Evolutionary conservation across 2,329 filamentous ascomycete genomes (phyloP).

Genomic region (Polychaeton citri): DNA sequence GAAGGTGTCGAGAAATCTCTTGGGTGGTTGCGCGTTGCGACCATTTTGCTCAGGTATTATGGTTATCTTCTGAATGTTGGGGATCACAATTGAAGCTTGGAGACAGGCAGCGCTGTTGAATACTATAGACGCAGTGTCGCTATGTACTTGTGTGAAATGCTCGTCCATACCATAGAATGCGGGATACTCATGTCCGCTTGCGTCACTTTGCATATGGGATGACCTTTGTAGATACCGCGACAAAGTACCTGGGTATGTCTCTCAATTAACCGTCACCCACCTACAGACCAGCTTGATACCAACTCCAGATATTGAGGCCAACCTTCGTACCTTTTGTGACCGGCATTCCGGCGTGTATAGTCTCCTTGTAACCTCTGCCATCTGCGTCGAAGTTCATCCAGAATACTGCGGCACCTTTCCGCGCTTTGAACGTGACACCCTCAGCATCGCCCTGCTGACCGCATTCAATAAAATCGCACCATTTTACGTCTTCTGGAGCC

Average conservation of each 20-base stretch:
- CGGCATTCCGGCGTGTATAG: slow-evolving; percentile 48
- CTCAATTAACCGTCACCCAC: background rate
- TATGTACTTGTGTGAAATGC: too few species aligned
- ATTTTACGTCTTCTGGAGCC: slow-evolving; percentile 30
- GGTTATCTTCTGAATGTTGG: too few species aligned
- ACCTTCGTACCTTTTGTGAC: slow-evolving; percentile 44
- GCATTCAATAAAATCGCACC: slow-evolving; percentile 48
- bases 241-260: background rate
- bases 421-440: slow-evolving; percentile 45
- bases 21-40: slow-evolving; percentile 43
- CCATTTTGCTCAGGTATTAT: too few species aligned
- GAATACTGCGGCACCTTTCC: slow-evolving; percentile 46
- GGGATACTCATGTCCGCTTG: background rate
- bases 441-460: slow-evolving; percentile 15
- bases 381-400: slow-evolving; percentile 48
- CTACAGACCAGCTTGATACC: slow-evolving; percentile 32
- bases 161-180: too few species aligned
- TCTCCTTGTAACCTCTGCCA: slow-evolving; percentile 44
- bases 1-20: slow-evolving; percentile 27
- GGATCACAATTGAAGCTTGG: too few species aligned
- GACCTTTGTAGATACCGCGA: background rate
- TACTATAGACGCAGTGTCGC: too few species aligned
- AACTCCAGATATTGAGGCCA: slow-evolving; percentile 53
- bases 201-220: background rate
- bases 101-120: too few species aligned